Base-by-base conservation (phyloP, 257 asterid genomes). In the Anisodus tanguticus region DNA sequence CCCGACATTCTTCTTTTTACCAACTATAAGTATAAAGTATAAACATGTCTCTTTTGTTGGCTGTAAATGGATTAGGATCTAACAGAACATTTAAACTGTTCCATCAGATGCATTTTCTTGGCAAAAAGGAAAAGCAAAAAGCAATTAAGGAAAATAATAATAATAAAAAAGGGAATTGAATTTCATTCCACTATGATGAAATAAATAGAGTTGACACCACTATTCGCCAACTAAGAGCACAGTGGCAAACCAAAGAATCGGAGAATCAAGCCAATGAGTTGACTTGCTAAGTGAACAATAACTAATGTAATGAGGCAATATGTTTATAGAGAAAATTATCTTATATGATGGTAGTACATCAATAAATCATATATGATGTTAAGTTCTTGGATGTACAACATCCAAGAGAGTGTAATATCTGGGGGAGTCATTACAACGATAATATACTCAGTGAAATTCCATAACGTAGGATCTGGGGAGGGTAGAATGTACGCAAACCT, bases 171-270 rank as follows among this genome's bases (percentile, higher is more conserved):
- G 35, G 6, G 7, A n/a, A 70, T 16, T 41, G 26, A 41, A 69
- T 69, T 69, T 16, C 19, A 39, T 35, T 67, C 74, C 74, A 67
- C 74, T 12, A 13, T 35, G 54, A 39, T 69, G 53, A 69, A 68
- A 37, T 39, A 69, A 39, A 69, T 69, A 15, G 31, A 15, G 77
- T 8, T 69, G 54, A 39, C 78, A 41, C 54, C 13, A 37, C 6
- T 68, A 68, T 37, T 68, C 22, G 39, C 77, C 55, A 70, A 41
- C 78, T 70, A 55, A 70, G 7, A 69, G 54, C 13, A 69, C 55
- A 70, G 79, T 70, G 79, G 79, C 79, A 70, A 55, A 70, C 79
- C 55, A 70, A 70, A 70, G 79, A 70, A 70, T 17, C 79, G 17
- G 41, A 41, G 78, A 69, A 69, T 69, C 78, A 41, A 69, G 78